phyloP scores from a whole-genome alignment of 345 rosid species.

The Ailanthus altissimus region DNA sequence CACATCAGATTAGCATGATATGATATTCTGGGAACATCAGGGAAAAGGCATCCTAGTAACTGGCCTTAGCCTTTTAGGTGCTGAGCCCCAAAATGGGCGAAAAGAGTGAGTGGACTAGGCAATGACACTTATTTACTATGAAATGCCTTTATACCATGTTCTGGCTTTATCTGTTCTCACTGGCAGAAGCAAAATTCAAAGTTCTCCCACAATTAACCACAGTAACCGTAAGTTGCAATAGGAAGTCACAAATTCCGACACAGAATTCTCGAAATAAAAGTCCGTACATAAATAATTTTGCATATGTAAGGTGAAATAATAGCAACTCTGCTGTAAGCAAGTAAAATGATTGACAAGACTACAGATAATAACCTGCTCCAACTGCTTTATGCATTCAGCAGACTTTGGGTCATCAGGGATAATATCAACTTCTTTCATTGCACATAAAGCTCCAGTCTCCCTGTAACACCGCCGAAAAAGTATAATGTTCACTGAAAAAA shows the following conservation, averaged over 20 bases:
- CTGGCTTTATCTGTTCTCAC: neutral
- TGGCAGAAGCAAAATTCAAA: neutral
- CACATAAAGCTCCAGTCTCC: conserved; percentile 74
- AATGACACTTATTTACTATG: neutral
- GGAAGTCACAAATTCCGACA: neutral
- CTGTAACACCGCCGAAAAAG: conserved; percentile 30
- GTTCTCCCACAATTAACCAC: neutral
- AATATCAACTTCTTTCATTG: conserved; percentile 68
- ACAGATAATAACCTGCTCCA: conserved; percentile 56
- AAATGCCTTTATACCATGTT: neutral
- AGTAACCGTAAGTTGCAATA: neutral
- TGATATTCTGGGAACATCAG: neutral
- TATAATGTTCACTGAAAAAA: neutral
- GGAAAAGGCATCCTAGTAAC: neutral
- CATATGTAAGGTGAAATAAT: neutral
- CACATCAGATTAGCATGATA: neutral
- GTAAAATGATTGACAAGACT: conserved; percentile 10
- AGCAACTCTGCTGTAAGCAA: neutral
- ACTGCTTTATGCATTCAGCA: conserved; percentile 63
- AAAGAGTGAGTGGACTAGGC: neutral
- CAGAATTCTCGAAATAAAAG: neutral
- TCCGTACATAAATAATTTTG: neutral
- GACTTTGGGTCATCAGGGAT: conserved; percentile 62
- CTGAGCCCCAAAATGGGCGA: neutral
- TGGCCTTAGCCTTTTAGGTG: neutral